Conservation (phyloP, 306 rosid genomes). For the Cercis canadensis region DNA sequence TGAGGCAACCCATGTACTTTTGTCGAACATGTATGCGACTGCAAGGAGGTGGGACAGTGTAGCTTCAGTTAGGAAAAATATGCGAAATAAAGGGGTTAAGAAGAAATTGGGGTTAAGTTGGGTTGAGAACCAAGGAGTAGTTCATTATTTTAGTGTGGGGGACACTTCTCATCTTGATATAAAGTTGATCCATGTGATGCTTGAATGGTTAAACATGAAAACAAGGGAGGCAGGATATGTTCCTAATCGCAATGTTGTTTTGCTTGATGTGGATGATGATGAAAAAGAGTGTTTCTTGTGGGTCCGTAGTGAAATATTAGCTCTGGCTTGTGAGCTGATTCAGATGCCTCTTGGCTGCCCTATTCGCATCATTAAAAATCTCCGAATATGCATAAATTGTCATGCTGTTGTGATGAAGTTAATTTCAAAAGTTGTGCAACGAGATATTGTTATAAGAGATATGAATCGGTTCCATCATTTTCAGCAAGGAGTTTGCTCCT, state of each 20-base stretch:
- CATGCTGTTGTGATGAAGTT: conserved; percentile 39
- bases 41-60: conserved; percentile 43
- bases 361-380: conserved; percentile 44
- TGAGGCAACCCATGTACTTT: conserved; percentile 41
- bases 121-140: conserved; percentile 47
- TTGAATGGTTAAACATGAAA: conserved; percentile 47
- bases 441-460: conserved; percentile 43
- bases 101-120: conserved; percentile 45
- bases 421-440: conserved; percentile 36
- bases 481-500: conserved; percentile 41
- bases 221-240: conserved; percentile 40
- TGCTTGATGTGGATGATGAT: conserved; percentile 44
- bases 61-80: conserved; percentile 44
- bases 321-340: conserved; percentile 41
- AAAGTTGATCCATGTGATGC: conserved; percentile 40
- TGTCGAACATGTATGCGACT: conserved; percentile 49
- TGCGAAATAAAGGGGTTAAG: conserved; percentile 38
- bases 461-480: conserved; percentile 45
- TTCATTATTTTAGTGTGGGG: conserved; percentile 44
- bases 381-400: conserved; percentile 43
- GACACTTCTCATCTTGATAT: conserved; percentile 41
- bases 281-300: conserved; percentile 46
- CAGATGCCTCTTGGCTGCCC: conserved; percentile 26
- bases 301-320: conserved; percentile 45
- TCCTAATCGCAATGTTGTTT: conserved; percentile 39